phyloP scores from a whole-genome alignment of 768 basidiomycete genomes.

The Boletus vermiculosoides region DNA sequence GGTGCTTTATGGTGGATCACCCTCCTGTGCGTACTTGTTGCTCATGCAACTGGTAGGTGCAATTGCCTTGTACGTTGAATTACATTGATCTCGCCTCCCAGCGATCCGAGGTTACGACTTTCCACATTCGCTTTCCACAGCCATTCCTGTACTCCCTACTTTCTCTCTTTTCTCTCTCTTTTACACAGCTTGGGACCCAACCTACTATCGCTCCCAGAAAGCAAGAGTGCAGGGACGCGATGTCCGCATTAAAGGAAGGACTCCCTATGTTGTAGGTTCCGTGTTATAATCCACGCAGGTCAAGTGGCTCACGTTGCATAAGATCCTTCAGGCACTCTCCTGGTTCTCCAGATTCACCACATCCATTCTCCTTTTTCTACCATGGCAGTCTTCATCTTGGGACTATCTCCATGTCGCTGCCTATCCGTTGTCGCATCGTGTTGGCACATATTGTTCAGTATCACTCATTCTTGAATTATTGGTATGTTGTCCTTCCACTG shows the following conservation, averaged over 20 bases:
- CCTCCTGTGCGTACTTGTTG: conserved; percentile 40
- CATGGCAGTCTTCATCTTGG: conserved; percentile 40
- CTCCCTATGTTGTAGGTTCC: conserved; percentile 56
- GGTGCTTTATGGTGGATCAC: conserved; percentile 65
- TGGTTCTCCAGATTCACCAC: conserved; percentile 61
- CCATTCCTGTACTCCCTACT: conserved; percentile 46
- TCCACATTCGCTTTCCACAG: conserved; percentile 15
- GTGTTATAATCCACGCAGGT: background rate
- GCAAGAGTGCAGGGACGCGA: conserved; percentile 70
- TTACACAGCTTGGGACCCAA: conserved; percentile 88
- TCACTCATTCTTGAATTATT: conserved; percentile 51
- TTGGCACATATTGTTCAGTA: conserved; percentile 47
- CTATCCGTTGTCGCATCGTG: conserved; percentile 35
- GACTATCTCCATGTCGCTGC: conserved; percentile 39
- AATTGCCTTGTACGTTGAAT: background rate
- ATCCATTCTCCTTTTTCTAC: conserved; percentile 42
- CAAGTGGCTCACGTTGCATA: conserved; percentile 4
- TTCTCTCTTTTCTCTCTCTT: conserved; percentile 58
- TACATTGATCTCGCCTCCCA: conserved; percentile 9
- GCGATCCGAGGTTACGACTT: conserved; percentile 23
- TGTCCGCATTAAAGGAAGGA: conserved; percentile 64
- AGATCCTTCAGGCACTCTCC: conserved; percentile 58
- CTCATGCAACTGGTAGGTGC: conserved; percentile 48
- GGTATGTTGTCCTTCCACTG: conserved; percentile 40
- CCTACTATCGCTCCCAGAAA: conserved; percentile 58